phyloP scores from a whole-genome alignment of 768 basidiomycete species.

The Suillus plorans region DNA sequence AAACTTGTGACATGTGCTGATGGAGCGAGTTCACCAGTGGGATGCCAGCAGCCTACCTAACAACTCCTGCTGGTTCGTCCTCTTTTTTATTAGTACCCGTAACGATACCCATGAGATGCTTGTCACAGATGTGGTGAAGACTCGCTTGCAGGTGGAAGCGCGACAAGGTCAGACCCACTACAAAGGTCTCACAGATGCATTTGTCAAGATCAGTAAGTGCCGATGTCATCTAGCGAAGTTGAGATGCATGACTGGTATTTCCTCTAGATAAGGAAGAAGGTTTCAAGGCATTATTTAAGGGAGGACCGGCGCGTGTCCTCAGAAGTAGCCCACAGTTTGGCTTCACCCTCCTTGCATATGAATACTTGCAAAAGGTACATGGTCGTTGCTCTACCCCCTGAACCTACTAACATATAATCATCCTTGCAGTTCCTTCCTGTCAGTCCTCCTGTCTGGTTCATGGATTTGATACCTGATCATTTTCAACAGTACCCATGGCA shows the following conservation, averaged over 20 bases:
- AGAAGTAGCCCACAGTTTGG: slow-evolving; percentile 94
- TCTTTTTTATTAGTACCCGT: slow-evolving; percentile 4
- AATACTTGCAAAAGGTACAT: slow-evolving; percentile 64
- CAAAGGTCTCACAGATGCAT: slow-evolving; percentile 86
- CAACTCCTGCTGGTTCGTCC: slow-evolving; percentile 79
- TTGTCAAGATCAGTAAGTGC: slow-evolving; percentile 81
- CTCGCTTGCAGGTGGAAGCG: slow-evolving; percentile 91
- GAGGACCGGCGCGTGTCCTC: slow-evolving; percentile 83
- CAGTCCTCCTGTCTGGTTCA: slow-evolving; percentile 15
- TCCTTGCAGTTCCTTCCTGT: slow-evolving; percentile 32
- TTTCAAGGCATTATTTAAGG: slow-evolving; percentile 87
- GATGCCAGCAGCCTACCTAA: slow-evolving; percentile 95
- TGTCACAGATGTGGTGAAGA: slow-evolving; percentile 90
- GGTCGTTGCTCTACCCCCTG: slow-evolving; percentile 12
- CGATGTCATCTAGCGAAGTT: neutral
- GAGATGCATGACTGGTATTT: slow-evolving; percentile 14
- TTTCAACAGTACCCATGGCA: slow-evolving; percentile 76
- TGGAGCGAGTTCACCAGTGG: slow-evolving; percentile 56
- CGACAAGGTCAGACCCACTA: slow-evolving; percentile 89
- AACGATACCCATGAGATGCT: slow-evolving; percentile 16
- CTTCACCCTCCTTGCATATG: slow-evolving; percentile 84
- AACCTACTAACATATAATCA: neutral
- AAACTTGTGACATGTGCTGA: slow-evolving; percentile 24
- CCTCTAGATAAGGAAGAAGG: slow-evolving; percentile 81
- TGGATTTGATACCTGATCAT: neutral